Evolutionary conservation across 2,329 filamentous ascomycete genomes (phyloP), one percentile per base, ranked within the genome.

Genomic region (Hawksworthiomyces lignivorus): DNA sequence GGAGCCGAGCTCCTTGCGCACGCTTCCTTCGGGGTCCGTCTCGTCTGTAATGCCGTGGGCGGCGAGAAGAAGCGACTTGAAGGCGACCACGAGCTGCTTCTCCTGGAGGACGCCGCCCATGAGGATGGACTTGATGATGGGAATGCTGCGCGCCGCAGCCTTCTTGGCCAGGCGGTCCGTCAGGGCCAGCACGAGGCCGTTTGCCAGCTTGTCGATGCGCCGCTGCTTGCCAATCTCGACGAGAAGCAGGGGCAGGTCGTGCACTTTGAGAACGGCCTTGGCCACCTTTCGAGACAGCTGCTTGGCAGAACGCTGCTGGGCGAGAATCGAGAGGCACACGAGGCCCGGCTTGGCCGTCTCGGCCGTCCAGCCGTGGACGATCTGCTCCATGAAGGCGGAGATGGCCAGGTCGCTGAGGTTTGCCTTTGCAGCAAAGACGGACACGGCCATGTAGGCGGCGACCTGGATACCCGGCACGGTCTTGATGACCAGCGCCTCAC

Each of bases 391-490:
- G 55, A 98, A 73, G 2, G 82, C 81, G 41, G 85, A 80, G n/a
- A 97, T 69, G 3, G 89, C 77, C 43, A 76, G 75, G 53, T 97
- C 88, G 35, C 84, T 78, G 12, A 97, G 71, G 36, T 77, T 73
- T 1, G 84, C 81, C 62, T 95, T 95, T 36, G 86, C 81, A 7
- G 87, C 88, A 48, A 97, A 74, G 36, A 97, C 80, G 7, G 87
- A 79, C 43, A 89, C 75, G 17, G 95, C 80, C 84, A 96, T 95
- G 60, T 95, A 97, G 44, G 85, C 89, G 14, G 84, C 88, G 46
- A 94, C 75, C 50, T 89, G 84, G 31, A 95, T 68, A 48, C 90
- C 86, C 1, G 87, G 77, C 0, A 82, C 80, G 47, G 83, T 80
- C 53, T 80, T 80, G 67, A 90, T 75, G 8, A 81, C 73, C 47